phyloP scores from a whole-genome alignment of 192 early-diverging fungal species.

The Ambispora gerdemannii region DNA sequence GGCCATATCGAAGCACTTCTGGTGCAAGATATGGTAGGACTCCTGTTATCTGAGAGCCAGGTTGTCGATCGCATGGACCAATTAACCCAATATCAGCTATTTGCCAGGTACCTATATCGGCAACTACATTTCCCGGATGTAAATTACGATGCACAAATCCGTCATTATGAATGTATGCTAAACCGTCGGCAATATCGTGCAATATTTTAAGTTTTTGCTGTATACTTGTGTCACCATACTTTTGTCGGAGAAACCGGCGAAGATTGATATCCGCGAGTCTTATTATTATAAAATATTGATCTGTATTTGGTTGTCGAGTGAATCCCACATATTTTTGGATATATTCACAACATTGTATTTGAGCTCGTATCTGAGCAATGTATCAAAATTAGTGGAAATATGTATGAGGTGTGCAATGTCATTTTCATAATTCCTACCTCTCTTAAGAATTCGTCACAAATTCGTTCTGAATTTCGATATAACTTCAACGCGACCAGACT shows the following conservation, averaged over 20 bases:
- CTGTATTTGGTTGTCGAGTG: constrained; percentile 18
- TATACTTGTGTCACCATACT: constrained; percentile 34
- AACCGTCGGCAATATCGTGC: constrained; percentile 34
- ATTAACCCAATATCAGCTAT: neutral
- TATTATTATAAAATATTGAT: constrained; percentile 40
- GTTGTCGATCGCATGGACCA: neutral
- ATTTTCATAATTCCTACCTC: constrained; percentile 5
- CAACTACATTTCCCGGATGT: constrained; percentile 17
- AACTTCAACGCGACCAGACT: constrained; percentile 9
- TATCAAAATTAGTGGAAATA: neutral
- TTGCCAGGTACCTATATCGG: neutral
- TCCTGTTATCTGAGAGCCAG: constrained; percentile 10
- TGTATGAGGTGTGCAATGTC: neutral
- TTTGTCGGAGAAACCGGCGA: constrained; percentile 35
- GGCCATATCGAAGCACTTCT: constrained; percentile 33
- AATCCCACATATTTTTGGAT: constrained; percentile 18
- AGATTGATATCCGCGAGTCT: constrained; percentile 41
- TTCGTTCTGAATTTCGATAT: constrained; percentile 5
- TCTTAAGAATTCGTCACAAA: neutral
- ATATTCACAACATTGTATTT: neutral
- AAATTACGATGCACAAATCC: constrained; percentile 40
- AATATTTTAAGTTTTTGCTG: constrained; percentile 34
- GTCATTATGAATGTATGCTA: constrained; percentile 40
- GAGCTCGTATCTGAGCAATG: neutral
- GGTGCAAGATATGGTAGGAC: constrained; percentile 44